These are phyloP conservation scores for Phytophthora melonis DNA, from an alignment of 352 stramenopile species.

Conservation along the genomic window DNA sequence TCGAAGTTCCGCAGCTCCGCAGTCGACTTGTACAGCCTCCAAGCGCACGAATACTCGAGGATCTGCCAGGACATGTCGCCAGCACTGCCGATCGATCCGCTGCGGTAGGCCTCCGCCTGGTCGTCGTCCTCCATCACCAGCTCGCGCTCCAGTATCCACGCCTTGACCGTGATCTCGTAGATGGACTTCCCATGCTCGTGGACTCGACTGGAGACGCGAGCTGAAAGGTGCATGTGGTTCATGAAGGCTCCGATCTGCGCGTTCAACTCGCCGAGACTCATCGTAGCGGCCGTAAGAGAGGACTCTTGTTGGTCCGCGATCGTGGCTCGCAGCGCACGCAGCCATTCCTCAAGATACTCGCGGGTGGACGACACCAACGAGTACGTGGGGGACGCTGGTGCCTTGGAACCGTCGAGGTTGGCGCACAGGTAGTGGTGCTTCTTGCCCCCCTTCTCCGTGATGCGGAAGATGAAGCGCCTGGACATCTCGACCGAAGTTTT, in stretches of 20 bases:
- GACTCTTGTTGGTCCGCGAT: conserved; percentile 4
- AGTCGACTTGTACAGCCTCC: conserved; percentile 56
- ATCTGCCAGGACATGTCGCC: conserved; percentile 61
- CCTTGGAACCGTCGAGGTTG: conserved; percentile 30
- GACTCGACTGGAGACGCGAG: conserved; percentile 44
- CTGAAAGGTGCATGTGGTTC: conserved; percentile 63
- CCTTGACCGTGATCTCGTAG: conserved; percentile 65
- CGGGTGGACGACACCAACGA: conserved; percentile 51
- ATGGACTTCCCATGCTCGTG: conserved; percentile 37
- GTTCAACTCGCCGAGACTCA: conserved; percentile 54
- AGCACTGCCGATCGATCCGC: conserved; percentile 1
- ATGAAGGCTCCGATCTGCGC: conserved; percentile 51
- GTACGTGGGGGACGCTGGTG: conserved; percentile 10
- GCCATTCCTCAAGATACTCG: conserved; percentile 57
- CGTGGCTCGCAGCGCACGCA: conserved; percentile 46
- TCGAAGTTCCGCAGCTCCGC: conserved; percentile 65
- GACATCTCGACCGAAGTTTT: conserved; percentile 62
- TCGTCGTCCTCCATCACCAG: conserved; percentile 34
- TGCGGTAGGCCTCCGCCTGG: conserved; percentile 4
- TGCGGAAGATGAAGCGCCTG: conserved; percentile 72
- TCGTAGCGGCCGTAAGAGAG: not conserved
- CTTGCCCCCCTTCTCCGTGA: conserved; percentile 45
- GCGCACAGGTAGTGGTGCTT: conserved; percentile 70
- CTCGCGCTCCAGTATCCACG: conserved; percentile 74
- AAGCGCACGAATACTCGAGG: conserved; percentile 71